These are phyloP conservation scores for Eucalyptus melliodora DNA, from an alignment of 345 rosid species.

Conservation along the genomic window DNA sequence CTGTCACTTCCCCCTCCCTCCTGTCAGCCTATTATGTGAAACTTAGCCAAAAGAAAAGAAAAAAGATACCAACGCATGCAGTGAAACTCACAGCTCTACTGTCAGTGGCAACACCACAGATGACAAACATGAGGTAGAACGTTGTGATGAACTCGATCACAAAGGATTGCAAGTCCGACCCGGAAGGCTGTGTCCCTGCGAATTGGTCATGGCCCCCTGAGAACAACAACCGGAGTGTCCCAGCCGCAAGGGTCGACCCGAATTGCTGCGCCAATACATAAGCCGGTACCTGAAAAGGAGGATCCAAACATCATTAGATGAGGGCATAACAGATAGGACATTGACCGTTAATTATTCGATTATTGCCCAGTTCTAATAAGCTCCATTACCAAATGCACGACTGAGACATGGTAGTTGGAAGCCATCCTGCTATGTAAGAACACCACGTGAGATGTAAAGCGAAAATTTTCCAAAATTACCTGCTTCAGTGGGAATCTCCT, in stretches of 20 bases:
- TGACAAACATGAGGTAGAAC: constrained; percentile 82
- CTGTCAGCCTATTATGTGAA: not conserved
- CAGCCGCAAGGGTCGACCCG: constrained; percentile 75
- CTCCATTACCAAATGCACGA: too few species aligned
- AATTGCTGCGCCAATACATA: constrained; percentile 52
- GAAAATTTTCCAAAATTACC: constrained; percentile 4
- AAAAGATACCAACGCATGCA: not conserved
- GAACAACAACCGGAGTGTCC: constrained; percentile 62
- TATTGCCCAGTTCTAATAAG: too few species aligned
- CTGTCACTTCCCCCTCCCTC: too few species aligned
- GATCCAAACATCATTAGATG: not conserved
- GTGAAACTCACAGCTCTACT: constrained; percentile 66
- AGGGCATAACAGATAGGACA: not conserved
- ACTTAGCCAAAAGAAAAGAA: not conserved
- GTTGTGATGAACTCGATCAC: constrained; percentile 88
- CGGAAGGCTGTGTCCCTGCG: constrained; percentile 69
- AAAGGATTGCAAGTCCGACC: constrained; percentile 58
- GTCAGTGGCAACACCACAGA: constrained; percentile 88
- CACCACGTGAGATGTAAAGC: not conserved
- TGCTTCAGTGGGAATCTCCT: constrained; percentile 77
- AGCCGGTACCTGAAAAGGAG: constrained; percentile 51
- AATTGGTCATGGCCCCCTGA: constrained; percentile 51
- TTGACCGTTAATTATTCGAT: too few species aligned
- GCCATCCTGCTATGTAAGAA: not conserved
- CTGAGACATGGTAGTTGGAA: not conserved